Percentiles rank a stretch among this genome's conserved stretches.
Conservation (phyloP, 495 filamentous ascomycete species). For the Hypoxylon subgilvum region DNA sequence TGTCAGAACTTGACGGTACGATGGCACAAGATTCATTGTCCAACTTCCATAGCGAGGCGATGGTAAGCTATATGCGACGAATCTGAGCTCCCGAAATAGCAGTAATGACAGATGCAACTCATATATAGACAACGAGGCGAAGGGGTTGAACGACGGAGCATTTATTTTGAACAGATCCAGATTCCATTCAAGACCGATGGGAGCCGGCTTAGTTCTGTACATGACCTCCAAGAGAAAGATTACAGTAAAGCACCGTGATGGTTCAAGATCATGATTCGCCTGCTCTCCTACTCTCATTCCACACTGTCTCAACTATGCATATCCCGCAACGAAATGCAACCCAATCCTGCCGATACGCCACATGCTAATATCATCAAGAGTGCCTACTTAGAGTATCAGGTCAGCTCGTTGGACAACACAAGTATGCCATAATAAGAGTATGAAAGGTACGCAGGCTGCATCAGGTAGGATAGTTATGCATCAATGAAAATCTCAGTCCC, state of each 20-base stretch:
- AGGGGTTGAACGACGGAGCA: no score
- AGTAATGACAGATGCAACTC: no score
- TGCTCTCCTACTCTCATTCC: conserved; percentile 10
- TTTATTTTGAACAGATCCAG: no score
- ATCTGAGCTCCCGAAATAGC: no score
- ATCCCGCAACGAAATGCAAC: conserved; percentile 1
- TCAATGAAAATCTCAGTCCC: conserved; percentile 44
- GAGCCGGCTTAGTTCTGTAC: no score
- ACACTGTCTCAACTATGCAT: not conserved
- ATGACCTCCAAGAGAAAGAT: no score
- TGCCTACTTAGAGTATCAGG: not conserved
- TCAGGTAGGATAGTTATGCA: conserved; percentile 38
- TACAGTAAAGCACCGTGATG: not conserved
- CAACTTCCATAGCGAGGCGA: no score
- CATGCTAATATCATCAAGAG: not conserved
- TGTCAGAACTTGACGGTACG: no score
- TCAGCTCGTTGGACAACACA: conserved; percentile 1
- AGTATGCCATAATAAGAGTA: not conserved
- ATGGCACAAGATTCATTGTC: no score
- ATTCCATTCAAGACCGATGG: no score
- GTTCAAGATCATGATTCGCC: conserved; percentile 17
- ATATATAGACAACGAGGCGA: no score
- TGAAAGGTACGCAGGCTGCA: conserved; percentile 1
- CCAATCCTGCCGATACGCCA: not conserved
- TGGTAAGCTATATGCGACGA: no score